Base-by-base conservation (phyloP, 148 eudicot species). In the Linanthus parryae region DNA sequence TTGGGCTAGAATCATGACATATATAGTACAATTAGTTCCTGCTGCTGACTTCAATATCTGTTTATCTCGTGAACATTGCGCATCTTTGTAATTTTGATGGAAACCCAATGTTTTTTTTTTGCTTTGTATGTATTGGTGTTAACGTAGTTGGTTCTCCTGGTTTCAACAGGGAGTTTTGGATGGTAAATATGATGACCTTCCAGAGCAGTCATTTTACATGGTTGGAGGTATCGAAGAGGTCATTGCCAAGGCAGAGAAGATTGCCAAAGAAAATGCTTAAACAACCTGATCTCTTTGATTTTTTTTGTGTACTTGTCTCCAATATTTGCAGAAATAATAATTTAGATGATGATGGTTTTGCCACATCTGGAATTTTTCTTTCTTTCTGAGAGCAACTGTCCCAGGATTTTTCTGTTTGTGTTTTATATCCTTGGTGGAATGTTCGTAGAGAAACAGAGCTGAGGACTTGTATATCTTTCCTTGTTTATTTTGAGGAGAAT, bases 171-270 rank as follows among this genome's bases (percentile, higher is more conserved):
- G 94, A 48, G 97, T 91, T 21, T 74, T 91, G 84, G 97, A 91
- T 63, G 97, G 97, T 17, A 91, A 91, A 63, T 91, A 74, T 5
- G 97, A 91, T 68, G 97, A 91, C 65, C 95, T 91, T 49, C 20
- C 97, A 8, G 97, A 91, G 63, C 97, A 91, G 52, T 77, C 97
- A 26, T 91, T 91, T 65, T 91, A 91, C 80, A 91, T 91, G 97
- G 94, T 86, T 72, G 97, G 97, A 69, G 97, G 97, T 48, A 91
- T 91, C 9, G 97, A 91, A 1, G 97, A 91, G 74, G 97, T 91
- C 66, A 66, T 86, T 65, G 95, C 86, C 59, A 91, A 91, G 89
- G 97, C 95, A 1, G 95, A 91, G 77, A 91, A 86, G 86, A 91
- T 91, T 53, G 84, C 95, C 66, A 81, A 67, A 82, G 97, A 91